Percentiles rank a stretch among this genome's conserved stretches.
Conservation (phyloP, 805 yeast genomes). For the Lipomyces yamanashiensis region DNA sequence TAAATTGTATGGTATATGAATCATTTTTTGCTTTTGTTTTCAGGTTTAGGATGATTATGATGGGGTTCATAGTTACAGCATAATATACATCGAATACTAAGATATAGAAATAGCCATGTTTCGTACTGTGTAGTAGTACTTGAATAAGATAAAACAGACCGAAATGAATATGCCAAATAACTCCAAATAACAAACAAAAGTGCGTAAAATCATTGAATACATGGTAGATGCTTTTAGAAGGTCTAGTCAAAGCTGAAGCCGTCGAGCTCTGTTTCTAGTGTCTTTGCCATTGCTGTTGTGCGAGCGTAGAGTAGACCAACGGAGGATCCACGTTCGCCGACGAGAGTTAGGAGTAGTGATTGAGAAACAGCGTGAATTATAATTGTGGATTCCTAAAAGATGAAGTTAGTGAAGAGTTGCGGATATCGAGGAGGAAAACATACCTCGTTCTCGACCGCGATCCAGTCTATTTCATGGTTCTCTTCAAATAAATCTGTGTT, state of each 20-base stretch:
- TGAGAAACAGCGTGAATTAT: constrained; percentile 20
- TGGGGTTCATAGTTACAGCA: too few relatives aligned
- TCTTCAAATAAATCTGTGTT: constrained; percentile 9
- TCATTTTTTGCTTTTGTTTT: neutral
- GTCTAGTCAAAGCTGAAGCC: constrained; percentile 35
- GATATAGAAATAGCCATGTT: too few relatives aligned
- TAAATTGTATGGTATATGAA: neutral
- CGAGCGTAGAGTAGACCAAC: constrained; percentile 39
- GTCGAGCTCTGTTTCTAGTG: constrained; percentile 38
- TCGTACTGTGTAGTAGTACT: too few relatives aligned
- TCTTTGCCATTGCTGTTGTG: constrained; percentile 38
- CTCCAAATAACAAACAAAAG: too few relatives aligned
- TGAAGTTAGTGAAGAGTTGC: constrained; percentile 24
- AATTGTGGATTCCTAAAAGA: constrained; percentile 27
- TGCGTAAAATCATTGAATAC: too few relatives aligned
- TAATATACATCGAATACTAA: too few relatives aligned
- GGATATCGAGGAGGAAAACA: neutral
- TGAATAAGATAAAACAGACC: too few relatives aligned
- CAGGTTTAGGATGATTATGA: too few relatives aligned
- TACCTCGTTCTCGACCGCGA: constrained; percentile 40
- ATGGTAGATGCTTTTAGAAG: neutral
- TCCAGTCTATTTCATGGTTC: constrained; percentile 36
- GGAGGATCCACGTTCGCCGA: constrained; percentile 42
- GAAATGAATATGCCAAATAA: too few relatives aligned
- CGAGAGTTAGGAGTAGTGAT: constrained; percentile 36